Evolutionary conservation across 345 rosid genomes (phyloP), one percentile per base, ranked within the genome.

Genomic region (Syzygium jambos): DNA sequence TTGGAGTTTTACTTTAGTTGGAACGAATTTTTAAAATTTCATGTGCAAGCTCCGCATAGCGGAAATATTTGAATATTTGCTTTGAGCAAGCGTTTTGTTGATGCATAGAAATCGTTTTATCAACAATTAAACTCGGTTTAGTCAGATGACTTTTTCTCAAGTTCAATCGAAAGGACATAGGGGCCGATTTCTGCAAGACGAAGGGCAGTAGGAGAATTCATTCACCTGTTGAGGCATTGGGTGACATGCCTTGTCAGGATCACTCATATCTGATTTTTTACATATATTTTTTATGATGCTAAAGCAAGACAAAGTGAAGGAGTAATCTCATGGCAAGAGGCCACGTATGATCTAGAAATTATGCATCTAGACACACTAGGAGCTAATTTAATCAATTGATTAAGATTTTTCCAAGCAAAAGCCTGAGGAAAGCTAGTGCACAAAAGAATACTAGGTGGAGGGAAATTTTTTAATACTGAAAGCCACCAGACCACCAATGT

Each of bases 401-500:
- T 21, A 38, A 73, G 46, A 41, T 41, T 38, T 73, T 73, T 73
- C 4, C 82, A 38, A 73, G 82, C 27, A 19, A 73, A 73, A 73
- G 82, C 82, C 25, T 9, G 82, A 73, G 27, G 23, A 73, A 73
- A 73, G 82, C 49, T 73, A 38, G 49, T 38, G 82, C 27, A 73
- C 82, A 73, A 73, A 73, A 73, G 49, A 73, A 73, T 73, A 34
- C 82, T 73, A 73, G 82, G 82, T 73, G 53, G 86, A 83, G 59
- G 49, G 86, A 63, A 84, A 43, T 86, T 84, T 34, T 51, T 27
- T 65, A 68, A 78, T 61, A 87, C 89, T 86, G 87, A 63, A 85
- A 88, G 89, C 91, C 91, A 89, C 89, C 84, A 88, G 85, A 46
- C 89, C 87, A 87, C 89, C 88, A 91, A 92, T 90, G 88, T 86